Conservation (phyloP, 192 early-diverging fungal species). For the Entomortierella parvispora region DNA sequence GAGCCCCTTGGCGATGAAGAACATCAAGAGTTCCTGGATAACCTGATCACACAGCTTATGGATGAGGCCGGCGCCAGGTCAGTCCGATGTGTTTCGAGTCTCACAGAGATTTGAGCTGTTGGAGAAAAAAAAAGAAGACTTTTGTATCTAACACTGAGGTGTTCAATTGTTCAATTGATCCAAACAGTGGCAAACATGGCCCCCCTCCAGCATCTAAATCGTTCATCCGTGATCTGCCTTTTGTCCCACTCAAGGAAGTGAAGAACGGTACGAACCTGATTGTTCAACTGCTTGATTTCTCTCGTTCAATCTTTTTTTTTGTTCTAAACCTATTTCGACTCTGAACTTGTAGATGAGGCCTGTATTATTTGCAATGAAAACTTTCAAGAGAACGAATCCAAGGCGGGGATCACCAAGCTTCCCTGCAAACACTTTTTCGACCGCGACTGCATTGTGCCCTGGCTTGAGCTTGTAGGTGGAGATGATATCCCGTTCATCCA, state of each 20-base stretch:
- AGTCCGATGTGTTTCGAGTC: too few species aligned
- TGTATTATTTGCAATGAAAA: slow-evolving; percentile 55
- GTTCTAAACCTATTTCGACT: not conserved
- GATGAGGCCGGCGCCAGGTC: slow-evolving; percentile 64
- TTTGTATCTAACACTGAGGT: not conserved
- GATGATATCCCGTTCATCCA: not conserved
- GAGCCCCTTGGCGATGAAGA: slow-evolving; percentile 43
- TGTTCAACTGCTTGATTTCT: too few species aligned
- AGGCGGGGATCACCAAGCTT: slow-evolving; percentile 36
- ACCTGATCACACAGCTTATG: slow-evolving; percentile 63
- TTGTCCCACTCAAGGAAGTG: slow-evolving; percentile 38
- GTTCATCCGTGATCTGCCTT: slow-evolving; percentile 50
- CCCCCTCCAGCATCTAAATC: slow-evolving; percentile 55
- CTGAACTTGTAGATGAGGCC: slow-evolving; percentile 32
- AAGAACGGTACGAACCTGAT: slow-evolving; percentile 36
- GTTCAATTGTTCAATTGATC: not conserved
- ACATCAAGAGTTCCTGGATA: slow-evolving; percentile 64
- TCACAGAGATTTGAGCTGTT: not conserved
- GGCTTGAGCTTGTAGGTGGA: slow-evolving; percentile 53
- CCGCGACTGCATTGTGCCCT: slow-evolving; percentile 54
- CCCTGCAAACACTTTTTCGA: slow-evolving; percentile 56
- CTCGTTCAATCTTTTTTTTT: not conserved
- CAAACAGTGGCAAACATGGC: slow-evolving; percentile 45
- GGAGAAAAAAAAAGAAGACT: not conserved
- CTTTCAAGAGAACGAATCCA: slow-evolving; percentile 47